Percentiles rank a stretch among this genome's conserved stretches.
phyloP scores from a whole-genome alignment of 169 alveolate species.

The Babesia bovis region DNA sequence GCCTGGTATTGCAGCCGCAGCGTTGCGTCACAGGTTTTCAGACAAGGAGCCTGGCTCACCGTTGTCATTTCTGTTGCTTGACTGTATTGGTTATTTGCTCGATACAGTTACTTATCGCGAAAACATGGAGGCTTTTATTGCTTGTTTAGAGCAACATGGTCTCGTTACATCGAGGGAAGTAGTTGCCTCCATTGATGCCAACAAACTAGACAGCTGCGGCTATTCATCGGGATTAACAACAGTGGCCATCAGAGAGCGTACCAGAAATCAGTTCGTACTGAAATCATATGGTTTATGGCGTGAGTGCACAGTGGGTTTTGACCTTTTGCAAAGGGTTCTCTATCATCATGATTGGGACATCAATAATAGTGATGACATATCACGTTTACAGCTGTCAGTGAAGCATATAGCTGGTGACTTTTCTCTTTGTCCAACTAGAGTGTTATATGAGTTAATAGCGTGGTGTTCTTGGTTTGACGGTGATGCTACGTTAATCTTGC shows the following conservation, averaged over 20 bases:
- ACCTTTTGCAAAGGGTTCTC: conserved; percentile 31
- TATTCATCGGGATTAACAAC: conserved; percentile 57
- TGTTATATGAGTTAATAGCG: conserved; percentile 52
- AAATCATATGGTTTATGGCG: conserved; percentile 56
- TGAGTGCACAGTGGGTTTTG: conserved; percentile 44
- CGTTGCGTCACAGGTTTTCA: conserved; percentile 10
- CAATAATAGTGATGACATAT: not conserved
- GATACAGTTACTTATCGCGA: conserved; percentile 5
- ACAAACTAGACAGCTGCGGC: conserved; percentile 58
- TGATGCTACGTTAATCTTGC: not conserved
- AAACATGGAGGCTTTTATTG: conserved; percentile 30
- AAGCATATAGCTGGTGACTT: conserved; percentile 29
- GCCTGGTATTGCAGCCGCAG: conserved; percentile 29
- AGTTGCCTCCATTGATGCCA: conserved; percentile 59
- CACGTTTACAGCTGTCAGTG: not conserved
- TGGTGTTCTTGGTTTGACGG: conserved; percentile 50
- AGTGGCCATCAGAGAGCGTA: conserved; percentile 50
- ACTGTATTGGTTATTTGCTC: conserved; percentile 37
- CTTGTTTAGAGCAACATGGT: conserved; percentile 28
- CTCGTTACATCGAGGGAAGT: conserved; percentile 50
- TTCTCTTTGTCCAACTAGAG: conserved; percentile 54
- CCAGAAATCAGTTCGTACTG: conserved; percentile 55
- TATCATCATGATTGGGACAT: conserved; percentile 18
- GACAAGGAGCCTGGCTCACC: conserved; percentile 25
- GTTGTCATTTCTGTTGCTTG: conserved; percentile 36